phyloP scores from a whole-genome alignment of 2,329 filamentous ascomycete genomes.

The Penicillium sp. region DNA sequence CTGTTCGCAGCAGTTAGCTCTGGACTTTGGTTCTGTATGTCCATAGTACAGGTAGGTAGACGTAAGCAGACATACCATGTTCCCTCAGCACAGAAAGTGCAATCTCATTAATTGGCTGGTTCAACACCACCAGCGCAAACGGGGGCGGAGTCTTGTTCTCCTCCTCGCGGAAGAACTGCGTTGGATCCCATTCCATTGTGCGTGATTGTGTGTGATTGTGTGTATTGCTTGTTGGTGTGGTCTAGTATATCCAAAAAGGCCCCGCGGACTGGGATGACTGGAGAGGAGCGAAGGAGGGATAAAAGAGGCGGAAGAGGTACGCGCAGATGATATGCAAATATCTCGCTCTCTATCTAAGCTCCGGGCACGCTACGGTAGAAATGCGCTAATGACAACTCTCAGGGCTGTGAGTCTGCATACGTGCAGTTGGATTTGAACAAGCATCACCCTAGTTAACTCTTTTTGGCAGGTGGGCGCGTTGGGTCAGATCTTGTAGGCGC shows the following conservation, averaged over 20 bases:
- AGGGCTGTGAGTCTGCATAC: not conserved
- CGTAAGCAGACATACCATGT: conserved; percentile 34
- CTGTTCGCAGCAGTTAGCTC: conserved; percentile 43
- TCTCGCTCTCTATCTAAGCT: not conserved
- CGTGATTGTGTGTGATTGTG: not conserved
- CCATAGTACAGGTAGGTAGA: not conserved
- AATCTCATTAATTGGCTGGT: conserved; percentile 61
- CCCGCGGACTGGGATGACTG: not conserved
- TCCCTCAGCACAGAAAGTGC: conserved; percentile 44
- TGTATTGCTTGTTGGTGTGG: not conserved
- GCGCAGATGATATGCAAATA: not conserved
- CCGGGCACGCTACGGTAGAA: not conserved
- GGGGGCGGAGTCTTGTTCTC: conserved; percentile 29
- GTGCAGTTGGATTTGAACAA: not conserved
- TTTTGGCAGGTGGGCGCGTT: conserved; percentile 1
- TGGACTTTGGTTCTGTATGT: too few relatives aligned
- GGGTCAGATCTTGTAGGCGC: not conserved
- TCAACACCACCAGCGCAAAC: conserved; percentile 63
- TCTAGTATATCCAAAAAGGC: not conserved
- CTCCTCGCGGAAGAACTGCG: conserved; percentile 43
- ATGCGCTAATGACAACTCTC: not conserved
- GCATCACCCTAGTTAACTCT: not conserved
- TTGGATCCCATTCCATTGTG: conserved; percentile 44
- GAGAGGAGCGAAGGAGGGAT: not conserved
- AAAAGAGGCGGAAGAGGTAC: too few relatives aligned